phyloP scores from a whole-genome alignment of 2,329 filamentous ascomycete genomes.

The Claviceps maximensis region DNA sequence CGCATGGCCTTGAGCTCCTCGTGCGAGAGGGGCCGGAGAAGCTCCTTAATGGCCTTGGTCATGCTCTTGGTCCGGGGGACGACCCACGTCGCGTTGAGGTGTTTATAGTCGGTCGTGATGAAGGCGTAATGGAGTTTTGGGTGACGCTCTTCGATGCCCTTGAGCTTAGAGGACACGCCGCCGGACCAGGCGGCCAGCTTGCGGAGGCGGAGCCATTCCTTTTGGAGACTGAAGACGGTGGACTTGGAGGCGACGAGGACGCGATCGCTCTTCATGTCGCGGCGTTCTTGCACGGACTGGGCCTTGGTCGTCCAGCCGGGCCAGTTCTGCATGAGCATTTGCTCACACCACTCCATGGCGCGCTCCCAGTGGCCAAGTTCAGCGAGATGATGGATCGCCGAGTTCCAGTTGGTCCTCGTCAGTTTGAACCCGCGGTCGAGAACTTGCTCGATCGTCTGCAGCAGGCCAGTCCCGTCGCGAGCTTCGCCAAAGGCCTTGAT shows the following conservation, averaged over 20 bases:
- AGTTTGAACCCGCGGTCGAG: conserved; percentile 56
- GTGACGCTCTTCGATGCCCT: conserved; percentile 25
- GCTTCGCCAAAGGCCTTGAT: conserved; percentile 28
- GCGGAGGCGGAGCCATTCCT: conserved; percentile 36
- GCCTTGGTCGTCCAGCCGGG: conserved; percentile 48
- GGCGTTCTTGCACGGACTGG: conserved; percentile 19
- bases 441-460: conserved; percentile 40
- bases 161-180: conserved; percentile 27
- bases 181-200: conserved; percentile 34
- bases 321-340: conserved; percentile 65
- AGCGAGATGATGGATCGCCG: conserved; percentile 56
- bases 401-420: conserved; percentile 70
- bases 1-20: conserved; percentile 16
- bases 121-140: conserved; percentile 29
- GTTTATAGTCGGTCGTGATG: conserved; percentile 18
- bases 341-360: conserved; percentile 65
- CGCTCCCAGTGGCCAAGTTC: conserved; percentile 43
- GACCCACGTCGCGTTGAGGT: conserved; percentile 15
- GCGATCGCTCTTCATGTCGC: conserved; percentile 23
- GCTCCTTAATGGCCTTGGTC: conserved; percentile 15
- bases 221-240: conserved; percentile 35
- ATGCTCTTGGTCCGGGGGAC: conserved; percentile 13
- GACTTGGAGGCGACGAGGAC: conserved; percentile 18
- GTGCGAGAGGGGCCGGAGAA: conserved; percentile 18
- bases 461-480: conserved; percentile 32